Base-by-base conservation (phyloP, 1,284 basidiomycete species). In the Cutaneotrichosporon dermatis region DNA sequence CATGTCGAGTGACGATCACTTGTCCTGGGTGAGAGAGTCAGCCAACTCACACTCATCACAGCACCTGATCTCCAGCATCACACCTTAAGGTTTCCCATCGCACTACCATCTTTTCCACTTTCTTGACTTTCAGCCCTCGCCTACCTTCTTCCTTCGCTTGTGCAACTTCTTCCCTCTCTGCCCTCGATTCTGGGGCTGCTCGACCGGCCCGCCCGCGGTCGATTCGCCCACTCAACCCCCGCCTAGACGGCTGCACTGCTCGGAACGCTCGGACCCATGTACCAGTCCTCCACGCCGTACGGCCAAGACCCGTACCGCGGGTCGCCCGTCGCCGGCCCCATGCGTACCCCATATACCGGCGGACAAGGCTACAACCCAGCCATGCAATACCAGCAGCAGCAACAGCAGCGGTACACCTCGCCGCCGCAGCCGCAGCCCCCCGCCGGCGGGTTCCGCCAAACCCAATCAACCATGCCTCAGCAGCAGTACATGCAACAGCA, bases 301-400 rank as follows among this genome's bases (percentile, higher is more conserved):
- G 16, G 39, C 16, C 50, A 51, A 33, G 37, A 15, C 16, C 39
- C 39, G 39, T 51, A 51, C 50, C 50, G 50, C 39, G 50, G 50
- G n/a, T 37, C 39, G 9, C 39, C 50, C 3, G 50, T 51, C 7
- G 39, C 50, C 3, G 50, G 50, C 10, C 50, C 50, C 15, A 33
- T 51, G 39, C 15, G 16, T 16, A 15, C 25, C 37, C 50, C 50
- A 4, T 51, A 42, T 10, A 40, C 13, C 39, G 25, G 37, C 50
- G 16, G 9, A 13, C 37, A 37, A 8, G n/a, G 37, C 16, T 40
- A 40, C 50, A 39, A 39, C 16, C 37, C 49, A 33, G 16, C 37
- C 37, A 51, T 45, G 53, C 42, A 54, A 39, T 51, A 41, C 39
- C 43, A 37, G 43, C 53, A 44, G 35, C 53, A 37, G 53, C 53